Evolutionary conservation across 1,284 basidiomycete genomes (phyloP).

Genomic region (Leccinum griseonigrum): DNA sequence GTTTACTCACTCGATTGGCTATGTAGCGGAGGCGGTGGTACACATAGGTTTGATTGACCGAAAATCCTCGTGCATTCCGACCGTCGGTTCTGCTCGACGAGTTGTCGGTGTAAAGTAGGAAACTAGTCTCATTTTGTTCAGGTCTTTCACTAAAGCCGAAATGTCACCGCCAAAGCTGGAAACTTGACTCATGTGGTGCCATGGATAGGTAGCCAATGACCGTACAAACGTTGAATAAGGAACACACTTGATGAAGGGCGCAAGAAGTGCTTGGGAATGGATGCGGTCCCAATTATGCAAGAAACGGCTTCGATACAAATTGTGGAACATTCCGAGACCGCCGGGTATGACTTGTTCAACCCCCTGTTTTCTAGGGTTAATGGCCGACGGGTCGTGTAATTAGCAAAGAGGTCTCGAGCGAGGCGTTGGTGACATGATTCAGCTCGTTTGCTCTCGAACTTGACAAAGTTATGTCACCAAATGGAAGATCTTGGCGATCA

Average conservation of each 20-base stretch:
- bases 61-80: neutral
- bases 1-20: neutral
- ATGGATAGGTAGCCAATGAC: neutral
- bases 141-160: neutral
- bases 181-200: slow-evolving; percentile 2
- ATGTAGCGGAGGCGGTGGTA: neutral
- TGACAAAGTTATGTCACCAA: slow-evolving; percentile 21
- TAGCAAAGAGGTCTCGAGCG: slow-evolving; percentile 17
- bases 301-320: neutral
- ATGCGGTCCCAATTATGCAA: slow-evolving; percentile 21
- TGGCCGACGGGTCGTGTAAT: slow-evolving; percentile 16
- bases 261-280: slow-evolving; percentile 33
- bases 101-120: neutral
- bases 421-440: slow-evolving; percentile 5
- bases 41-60: neutral
- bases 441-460: slow-evolving; percentile 18
- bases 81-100: slow-evolving; percentile 1
- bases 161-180: slow-evolving; percentile 3
- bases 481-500: slow-evolving; percentile 35
- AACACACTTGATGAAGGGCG: slow-evolving; percentile 19
- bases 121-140: neutral
- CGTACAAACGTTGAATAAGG: slow-evolving; percentile 7
- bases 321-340: slow-evolving; percentile 16
- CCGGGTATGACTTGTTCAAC: slow-evolving; percentile 2
- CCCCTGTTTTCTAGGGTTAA: slow-evolving; percentile 25